Conservation (phyloP, 495 filamentous ascomycete genomes). For the Penicillium cataractarum region DNA sequence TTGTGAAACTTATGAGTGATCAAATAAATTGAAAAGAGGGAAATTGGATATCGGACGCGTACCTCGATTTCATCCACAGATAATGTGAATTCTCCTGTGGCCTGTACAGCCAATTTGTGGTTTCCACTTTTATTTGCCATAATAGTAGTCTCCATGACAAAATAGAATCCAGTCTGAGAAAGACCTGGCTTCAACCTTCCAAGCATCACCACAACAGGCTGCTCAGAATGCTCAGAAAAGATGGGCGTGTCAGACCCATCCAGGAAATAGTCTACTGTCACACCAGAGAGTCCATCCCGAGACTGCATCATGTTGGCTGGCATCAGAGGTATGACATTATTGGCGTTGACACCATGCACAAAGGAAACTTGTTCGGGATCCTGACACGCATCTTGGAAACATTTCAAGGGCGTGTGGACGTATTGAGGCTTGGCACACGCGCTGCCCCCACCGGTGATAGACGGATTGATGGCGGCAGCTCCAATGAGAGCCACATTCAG, state of each 20-base stretch:
- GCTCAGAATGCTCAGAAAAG: background rate
- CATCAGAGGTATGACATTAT: background rate
- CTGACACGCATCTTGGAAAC: background rate
- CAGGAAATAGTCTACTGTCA: background rate
- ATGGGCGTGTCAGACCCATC: background rate
- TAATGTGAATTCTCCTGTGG: background rate
- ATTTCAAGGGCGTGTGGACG: background rate
- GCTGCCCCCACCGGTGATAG: conserved; percentile 7
- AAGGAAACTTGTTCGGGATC: background rate
- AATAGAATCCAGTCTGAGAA: background rate
- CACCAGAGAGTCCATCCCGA: background rate
- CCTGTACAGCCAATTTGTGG: background rate
- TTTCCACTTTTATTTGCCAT: background rate
- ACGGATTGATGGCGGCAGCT: conserved; percentile 3
- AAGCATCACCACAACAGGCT: background rate
- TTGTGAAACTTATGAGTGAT: background rate
- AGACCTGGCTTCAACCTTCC: background rate
- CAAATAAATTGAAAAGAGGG: too few species aligned
- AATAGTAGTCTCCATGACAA: background rate
- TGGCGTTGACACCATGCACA: background rate
- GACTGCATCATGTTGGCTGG: background rate
- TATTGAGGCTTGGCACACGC: background rate
- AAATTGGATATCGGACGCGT: background rate
- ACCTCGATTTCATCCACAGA: background rate
- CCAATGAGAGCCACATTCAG: conserved; percentile 9